Evolutionary conservation across 495 filamentous ascomycete species (phyloP).

Genomic region (Chaetomium tenue): DNA sequence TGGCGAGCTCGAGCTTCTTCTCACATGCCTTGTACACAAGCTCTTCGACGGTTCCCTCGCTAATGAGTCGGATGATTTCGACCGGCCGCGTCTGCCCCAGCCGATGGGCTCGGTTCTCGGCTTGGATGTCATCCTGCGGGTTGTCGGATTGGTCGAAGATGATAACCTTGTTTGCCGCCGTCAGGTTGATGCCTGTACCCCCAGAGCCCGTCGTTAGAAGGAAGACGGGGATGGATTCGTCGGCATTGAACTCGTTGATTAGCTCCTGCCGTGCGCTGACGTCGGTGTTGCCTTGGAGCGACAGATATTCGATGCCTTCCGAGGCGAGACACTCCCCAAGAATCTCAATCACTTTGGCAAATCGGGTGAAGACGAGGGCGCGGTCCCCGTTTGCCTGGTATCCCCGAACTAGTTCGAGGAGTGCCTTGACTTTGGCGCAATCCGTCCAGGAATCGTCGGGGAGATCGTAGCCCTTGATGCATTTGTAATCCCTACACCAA

Average conservation of each 20-base stretch:
- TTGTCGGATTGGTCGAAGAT: constrained; percentile 97
- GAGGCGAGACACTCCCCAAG: constrained; percentile 77
- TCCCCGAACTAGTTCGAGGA: constrained; percentile 66
- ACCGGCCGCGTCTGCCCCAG: constrained; percentile 88
- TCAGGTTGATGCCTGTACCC: constrained; percentile 92
- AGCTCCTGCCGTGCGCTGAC: constrained; percentile 79
- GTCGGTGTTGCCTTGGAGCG: constrained; percentile 80
- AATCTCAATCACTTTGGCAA: constrained; percentile 87
- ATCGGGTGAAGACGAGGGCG: constrained; percentile 86
- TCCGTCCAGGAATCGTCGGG: constrained; percentile 82
- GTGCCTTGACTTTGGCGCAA: constrained; percentile 80
- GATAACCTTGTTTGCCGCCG: constrained; percentile 93
- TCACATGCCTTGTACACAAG: constrained; percentile 85
- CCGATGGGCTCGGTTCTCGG: constrained; percentile 92
- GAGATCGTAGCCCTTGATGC: constrained; percentile 67
- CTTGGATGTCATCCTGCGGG: constrained; percentile 93
- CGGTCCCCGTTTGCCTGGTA: constrained; percentile 84
- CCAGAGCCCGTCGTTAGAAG: constrained; percentile 90
- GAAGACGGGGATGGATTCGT: constrained; percentile 81
- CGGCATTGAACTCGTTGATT: constrained; percentile 79
- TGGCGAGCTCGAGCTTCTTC: constrained; percentile 89
- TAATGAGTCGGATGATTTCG: constrained; percentile 79
- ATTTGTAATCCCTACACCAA: constrained; percentile 70
- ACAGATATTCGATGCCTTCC: constrained; percentile 68
- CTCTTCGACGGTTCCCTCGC: constrained; percentile 83